Evolutionary conservation across 2,329 filamentous ascomycete genomes (phyloP).

Genomic region (Boeremia lycopersici): DNA sequence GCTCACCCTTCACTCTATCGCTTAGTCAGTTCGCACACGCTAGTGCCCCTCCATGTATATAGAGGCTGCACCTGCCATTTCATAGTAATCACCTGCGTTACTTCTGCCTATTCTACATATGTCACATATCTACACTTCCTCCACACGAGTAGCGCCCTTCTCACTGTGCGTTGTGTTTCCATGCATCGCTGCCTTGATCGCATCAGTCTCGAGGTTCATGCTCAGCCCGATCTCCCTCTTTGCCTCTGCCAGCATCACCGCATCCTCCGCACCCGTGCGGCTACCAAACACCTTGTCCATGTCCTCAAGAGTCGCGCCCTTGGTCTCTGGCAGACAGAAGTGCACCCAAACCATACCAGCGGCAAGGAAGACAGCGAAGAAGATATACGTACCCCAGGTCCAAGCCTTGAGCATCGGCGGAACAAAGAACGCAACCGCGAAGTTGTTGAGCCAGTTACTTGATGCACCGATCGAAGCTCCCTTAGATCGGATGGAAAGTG

Average conservation of each 20-base stretch:
- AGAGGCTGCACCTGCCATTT: too few relatives aligned
- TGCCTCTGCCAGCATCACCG: conserved; percentile 33
- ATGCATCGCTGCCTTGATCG: conserved; percentile 28
- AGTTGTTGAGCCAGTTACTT: conserved; percentile 49
- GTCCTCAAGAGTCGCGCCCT: conserved; percentile 36
- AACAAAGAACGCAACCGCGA: conserved; percentile 45
- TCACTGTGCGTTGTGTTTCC: conserved; percentile 21
- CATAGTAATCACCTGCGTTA: too few relatives aligned
- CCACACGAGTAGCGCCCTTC: conserved; percentile 23
- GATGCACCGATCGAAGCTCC: conserved; percentile 45
- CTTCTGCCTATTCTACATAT: too few relatives aligned
- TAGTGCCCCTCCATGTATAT: too few relatives aligned
- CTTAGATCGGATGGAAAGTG: conserved; percentile 46
- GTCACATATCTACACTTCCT: conserved; percentile 19
- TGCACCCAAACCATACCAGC: conserved; percentile 33
- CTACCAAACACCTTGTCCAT: conserved; percentile 39
- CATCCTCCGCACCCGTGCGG: conserved; percentile 36
- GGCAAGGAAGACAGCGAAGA: conserved; percentile 44
- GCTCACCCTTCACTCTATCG: too few relatives aligned
- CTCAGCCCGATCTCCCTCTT: conserved; percentile 33
- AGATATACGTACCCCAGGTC: conserved; percentile 48
- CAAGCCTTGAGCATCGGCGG: conserved; percentile 43
- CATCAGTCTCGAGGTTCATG: conserved; percentile 29
- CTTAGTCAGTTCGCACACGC: too few relatives aligned
- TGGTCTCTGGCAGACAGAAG: conserved; percentile 38